A percentile compares a stretch with the other conserved stretches of the same genome.
phyloP scores from a whole-genome alignment of 441 rosid genomes.

The Viola pubescens region DNA sequence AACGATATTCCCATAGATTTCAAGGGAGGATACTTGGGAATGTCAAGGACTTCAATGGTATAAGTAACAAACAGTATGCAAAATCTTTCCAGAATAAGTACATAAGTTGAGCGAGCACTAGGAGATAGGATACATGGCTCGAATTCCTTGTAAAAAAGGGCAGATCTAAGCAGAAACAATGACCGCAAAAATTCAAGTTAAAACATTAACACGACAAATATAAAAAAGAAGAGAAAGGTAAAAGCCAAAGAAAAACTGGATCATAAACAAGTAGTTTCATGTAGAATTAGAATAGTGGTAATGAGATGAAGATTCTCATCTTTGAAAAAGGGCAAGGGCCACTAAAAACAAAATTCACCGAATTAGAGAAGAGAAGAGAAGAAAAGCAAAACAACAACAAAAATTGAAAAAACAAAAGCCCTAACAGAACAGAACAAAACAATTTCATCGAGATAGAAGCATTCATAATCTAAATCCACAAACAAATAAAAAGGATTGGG shows the following conservation, averaged over 20 bases:
- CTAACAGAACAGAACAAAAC: too few relatives aligned
- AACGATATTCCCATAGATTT: conserved; percentile 74
- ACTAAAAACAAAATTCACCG: too few relatives aligned
- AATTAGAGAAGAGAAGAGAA: too few relatives aligned
- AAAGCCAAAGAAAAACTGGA: background rate
- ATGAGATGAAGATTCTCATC: too few relatives aligned
- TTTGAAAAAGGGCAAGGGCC: too few relatives aligned
- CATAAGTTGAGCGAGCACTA: conserved; percentile 6
- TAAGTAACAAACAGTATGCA: conserved; percentile 6
- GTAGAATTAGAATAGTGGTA: too few relatives aligned
- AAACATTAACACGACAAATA: conserved; percentile 6
- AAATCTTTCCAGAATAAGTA: background rate
- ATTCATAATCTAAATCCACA: too few relatives aligned
- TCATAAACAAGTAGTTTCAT: background rate
- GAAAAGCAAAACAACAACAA: too few relatives aligned
- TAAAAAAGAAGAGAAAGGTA: background rate
- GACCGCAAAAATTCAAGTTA: conserved; percentile 42
- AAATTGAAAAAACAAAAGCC: too few relatives aligned
- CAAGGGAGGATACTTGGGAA: conserved; percentile 70
- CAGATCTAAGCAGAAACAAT: conserved; percentile 64
- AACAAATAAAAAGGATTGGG: too few relatives aligned
- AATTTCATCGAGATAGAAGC: too few relatives aligned
- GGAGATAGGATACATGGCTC: conserved; percentile 66
- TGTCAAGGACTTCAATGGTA: conserved; percentile 44
- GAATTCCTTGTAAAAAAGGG: conserved; percentile 72